Evolutionary conservation across 1,139 yeast genomes (phyloP).

Genomic region (Kodamaea suecica): DNA sequence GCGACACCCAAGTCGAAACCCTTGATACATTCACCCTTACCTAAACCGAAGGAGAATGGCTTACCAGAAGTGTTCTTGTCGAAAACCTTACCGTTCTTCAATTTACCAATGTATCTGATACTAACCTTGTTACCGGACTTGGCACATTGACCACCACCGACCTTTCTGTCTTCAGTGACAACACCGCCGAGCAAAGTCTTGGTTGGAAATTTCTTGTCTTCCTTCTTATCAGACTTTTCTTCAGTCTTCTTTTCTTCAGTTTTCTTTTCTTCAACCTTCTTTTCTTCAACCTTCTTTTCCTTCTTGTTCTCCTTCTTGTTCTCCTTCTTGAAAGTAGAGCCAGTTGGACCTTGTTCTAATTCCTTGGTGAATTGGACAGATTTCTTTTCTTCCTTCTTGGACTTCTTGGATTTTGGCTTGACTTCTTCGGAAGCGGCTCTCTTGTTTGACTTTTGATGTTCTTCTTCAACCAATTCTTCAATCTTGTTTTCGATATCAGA

Average conservation of each 20-base stretch:
- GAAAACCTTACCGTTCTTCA: constrained; percentile 91
- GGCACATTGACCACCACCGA: constrained; percentile 85
- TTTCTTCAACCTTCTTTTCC: constrained; percentile 16
- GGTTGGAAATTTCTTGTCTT: constrained; percentile 52
- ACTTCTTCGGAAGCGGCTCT: constrained; percentile 27
- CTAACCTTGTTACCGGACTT: constrained; percentile 90
- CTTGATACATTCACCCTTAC: constrained; percentile 97
- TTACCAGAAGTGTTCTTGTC: constrained; percentile 97
- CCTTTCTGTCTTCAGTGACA: constrained; percentile 84
- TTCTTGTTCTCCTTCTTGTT: constrained; percentile 15
- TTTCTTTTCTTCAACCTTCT: constrained; percentile 19
- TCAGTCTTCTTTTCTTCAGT: constrained; percentile 13
- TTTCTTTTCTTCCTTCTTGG: constrained; percentile 51
- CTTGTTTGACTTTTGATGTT: constrained; percentile 38
- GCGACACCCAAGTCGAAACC: constrained; percentile 99
- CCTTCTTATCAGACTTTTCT: constrained; percentile 11
- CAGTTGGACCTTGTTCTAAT: constrained; percentile 91
- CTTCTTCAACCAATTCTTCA: constrained; percentile 61
- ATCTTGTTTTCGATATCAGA: constrained; percentile 55
- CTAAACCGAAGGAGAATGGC: constrained; percentile 87
- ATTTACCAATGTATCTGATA: constrained; percentile 96
- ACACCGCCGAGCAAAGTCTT: constrained; percentile 92
- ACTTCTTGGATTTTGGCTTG: constrained; percentile 40
- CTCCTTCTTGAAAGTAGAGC: constrained; percentile 38
- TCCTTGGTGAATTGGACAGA: constrained; percentile 85